Evolutionary conservation across 2,329 filamentous ascomycete species (phyloP).

Genomic region (Plectosphaerella cucumerina): DNA sequence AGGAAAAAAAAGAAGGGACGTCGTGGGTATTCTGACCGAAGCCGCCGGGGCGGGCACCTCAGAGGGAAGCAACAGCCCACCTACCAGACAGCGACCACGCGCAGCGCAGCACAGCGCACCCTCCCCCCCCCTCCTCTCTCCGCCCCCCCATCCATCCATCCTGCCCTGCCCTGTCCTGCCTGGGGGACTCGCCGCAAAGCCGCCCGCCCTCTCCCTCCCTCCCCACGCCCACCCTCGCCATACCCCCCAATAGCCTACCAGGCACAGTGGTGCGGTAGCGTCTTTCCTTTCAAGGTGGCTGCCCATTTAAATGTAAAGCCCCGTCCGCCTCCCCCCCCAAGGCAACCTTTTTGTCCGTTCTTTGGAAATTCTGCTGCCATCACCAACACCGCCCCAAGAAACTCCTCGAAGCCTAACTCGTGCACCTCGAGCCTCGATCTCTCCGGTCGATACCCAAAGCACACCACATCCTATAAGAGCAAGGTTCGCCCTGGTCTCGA

Average conservation of each 20-base stretch:
- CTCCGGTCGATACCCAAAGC: not conserved
- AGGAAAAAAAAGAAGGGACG: not conserved
- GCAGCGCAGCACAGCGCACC: not conserved
- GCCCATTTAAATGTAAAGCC: conserved; percentile 12
- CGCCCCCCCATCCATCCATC: not conserved
- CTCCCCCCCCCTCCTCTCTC: not conserved
- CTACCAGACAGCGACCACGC: not conserved
- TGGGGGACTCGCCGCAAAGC: not conserved
- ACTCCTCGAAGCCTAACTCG: not conserved
- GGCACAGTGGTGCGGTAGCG: no score
- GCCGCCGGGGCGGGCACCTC: not conserved
- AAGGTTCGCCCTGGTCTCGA: not conserved
- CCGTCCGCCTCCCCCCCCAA: conserved; percentile 9
- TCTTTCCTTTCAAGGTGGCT: no score
- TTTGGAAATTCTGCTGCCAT: conserved; percentile 10
- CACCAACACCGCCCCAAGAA: not conserved
- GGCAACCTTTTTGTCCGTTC: conserved; percentile 6
- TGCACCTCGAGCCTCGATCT: not conserved
- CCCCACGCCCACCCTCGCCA: not conserved
- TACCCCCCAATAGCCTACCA: not conserved
- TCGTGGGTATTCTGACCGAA: not conserved
- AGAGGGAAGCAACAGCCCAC: not conserved
- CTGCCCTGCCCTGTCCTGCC: not conserved
- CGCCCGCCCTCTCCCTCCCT: not conserved
- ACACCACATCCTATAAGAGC: not conserved